These are phyloP conservation scores for Musa itinerans DNA, from an alignment of 176 grass and related monocot genomes.

Conservation along the genomic window DNA sequence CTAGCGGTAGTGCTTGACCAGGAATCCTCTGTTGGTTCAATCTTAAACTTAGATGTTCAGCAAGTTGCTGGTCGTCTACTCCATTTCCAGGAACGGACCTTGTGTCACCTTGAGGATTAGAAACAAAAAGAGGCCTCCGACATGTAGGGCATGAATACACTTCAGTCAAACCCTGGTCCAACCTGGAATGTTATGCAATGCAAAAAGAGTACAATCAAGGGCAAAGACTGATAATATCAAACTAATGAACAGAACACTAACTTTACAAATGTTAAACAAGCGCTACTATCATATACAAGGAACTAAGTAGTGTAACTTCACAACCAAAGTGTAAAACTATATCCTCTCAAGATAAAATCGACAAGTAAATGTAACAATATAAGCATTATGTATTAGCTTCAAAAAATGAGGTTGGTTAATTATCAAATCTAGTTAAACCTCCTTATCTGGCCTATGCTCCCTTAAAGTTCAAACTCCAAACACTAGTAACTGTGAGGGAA, in stretches of 20 bases:
- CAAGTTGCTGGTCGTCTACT: slow-evolving; percentile 48
- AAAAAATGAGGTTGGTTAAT: too few species aligned
- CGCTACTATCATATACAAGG: not conserved
- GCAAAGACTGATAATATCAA: not conserved
- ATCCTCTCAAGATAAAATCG: too few species aligned
- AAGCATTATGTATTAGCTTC: too few species aligned
- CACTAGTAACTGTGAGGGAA: too few species aligned
- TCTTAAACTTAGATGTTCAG: slow-evolving; percentile 54
- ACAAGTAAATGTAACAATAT: too few species aligned
- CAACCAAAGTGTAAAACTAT: too few species aligned
- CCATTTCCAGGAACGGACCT: slow-evolving; percentile 33
- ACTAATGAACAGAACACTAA: not conserved
- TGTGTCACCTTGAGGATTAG: slow-evolving; percentile 35
- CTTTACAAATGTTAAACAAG: not conserved
- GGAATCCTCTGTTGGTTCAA: slow-evolving; percentile 50
- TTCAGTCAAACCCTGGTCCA: slow-evolving; percentile 89
- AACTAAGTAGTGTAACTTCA: not conserved
- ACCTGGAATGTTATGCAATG: slow-evolving; percentile 34
- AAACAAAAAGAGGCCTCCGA: slow-evolving; percentile 69
- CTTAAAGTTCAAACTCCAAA: too few species aligned
- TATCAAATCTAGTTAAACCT: too few species aligned
- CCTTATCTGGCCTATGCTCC: too few species aligned
- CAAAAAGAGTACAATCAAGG: too few species aligned
- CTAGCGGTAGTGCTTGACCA: slow-evolving; percentile 50
- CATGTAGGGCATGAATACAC: slow-evolving; percentile 96